These are phyloP conservation scores for Echites panduratus DNA, from an alignment of 257 asterid genomes.

Conservation along the genomic window DNA sequence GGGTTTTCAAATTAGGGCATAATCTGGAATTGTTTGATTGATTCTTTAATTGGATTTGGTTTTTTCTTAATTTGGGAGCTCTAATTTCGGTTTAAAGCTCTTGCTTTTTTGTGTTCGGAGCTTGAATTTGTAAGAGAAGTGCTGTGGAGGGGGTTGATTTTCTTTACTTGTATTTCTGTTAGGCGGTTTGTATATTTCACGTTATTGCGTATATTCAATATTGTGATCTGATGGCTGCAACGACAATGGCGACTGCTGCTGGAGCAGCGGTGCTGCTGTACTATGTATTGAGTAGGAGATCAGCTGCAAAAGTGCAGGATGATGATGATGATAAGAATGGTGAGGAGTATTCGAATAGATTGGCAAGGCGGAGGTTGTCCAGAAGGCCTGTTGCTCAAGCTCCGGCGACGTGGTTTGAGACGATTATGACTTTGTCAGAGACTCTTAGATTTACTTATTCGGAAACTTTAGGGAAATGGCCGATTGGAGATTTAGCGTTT, in stretches of 20 bases:
- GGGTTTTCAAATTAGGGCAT: background rate
- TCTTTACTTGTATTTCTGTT: background rate
- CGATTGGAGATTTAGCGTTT: conserved; percentile 77
- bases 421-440: conserved; percentile 60
- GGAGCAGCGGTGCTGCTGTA: conserved; percentile 70
- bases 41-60: background rate
- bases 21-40: background rate
- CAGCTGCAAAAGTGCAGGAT: conserved; percentile 38
- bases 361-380: conserved; percentile 49
- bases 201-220: background rate
- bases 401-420: conserved; percentile 80
- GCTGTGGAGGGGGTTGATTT: background rate
- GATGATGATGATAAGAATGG: conserved; percentile 21
- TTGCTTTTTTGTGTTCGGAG: background rate
- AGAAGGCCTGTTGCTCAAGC: conserved; percentile 85
- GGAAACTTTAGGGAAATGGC: conserved; percentile 87
- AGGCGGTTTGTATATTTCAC: background rate
- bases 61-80: background rate
- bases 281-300: conserved; percentile 59
- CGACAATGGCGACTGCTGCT: conserved; percentile 85
- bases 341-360: conserved; percentile 50
- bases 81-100: background rate
- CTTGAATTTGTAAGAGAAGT: background rate
- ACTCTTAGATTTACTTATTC: conserved; percentile 75
- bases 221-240: conserved; percentile 60